Base-by-base conservation (phyloP, 2,329 filamentous ascomycete species). In the Calonectria hongkongensis region DNA sequence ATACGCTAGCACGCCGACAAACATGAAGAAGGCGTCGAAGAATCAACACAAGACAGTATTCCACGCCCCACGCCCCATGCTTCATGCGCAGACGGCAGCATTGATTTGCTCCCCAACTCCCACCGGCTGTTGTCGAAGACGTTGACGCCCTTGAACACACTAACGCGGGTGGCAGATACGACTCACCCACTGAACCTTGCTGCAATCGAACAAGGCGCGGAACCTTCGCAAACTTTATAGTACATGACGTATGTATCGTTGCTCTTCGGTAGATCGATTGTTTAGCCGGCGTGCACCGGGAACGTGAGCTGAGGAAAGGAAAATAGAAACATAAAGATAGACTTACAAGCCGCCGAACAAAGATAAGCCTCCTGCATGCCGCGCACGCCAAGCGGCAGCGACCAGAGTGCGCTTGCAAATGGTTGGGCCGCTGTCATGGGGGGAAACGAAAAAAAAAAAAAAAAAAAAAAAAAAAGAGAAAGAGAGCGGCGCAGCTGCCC, bases 231-330 rank as follows among this genome's bases (percentile, higher is more conserved):
- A 60, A 60, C 33, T 27, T 21, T 60, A 27, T 60, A 27, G 41
- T 13, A 21, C 3, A 60, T 60, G 54, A 60, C 54, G 54, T 60
- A 60, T 21, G 54, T 60, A 60, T 21, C 21, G n/a, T 27, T 7
- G 21, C 21, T 21, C 21, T 10, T 41, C 54, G 54, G 54, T 21
- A 60, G 54, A 60, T 60, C 39, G 33, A 36, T 27, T 27, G 54
- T 7, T 41, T 21, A 36, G n/a, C 21, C 39, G 39, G 54, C 50
- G 10, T 58, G 54, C 41, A 25, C 21, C 21, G 21, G 30, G 18
- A 21, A 16, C 16, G n/a, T 16, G 54, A 21, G 25, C 21, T 4
- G 18, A 41, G 21, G 25, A 60, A 16, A 16, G 21, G 18, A 39
- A 39, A 36, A 36, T 25, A 21, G 28, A 21, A 54, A 28, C 16